These are phyloP conservation scores for Colletotrichum lupini DNA, from an alignment of 2,329 filamentous ascomycete genomes.

Conservation along the genomic window DNA sequence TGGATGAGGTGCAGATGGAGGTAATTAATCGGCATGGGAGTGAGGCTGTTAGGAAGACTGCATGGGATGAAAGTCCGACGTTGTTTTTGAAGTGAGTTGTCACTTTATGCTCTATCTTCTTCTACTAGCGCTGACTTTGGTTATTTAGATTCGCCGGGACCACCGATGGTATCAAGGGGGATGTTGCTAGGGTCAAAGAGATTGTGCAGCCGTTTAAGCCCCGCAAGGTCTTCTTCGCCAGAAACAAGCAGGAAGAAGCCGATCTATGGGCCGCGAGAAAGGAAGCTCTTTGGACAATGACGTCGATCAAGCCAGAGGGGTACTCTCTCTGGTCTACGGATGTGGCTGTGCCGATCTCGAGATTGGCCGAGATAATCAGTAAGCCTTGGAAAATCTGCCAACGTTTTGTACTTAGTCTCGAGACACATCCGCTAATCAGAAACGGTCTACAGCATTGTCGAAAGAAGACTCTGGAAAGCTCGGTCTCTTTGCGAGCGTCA, in stretches of 20 bases:
- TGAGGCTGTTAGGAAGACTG: slow-evolving; percentile 57
- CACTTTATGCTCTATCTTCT: too few relatives aligned
- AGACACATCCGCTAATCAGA: not conserved
- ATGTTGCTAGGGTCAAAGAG: slow-evolving; percentile 67
- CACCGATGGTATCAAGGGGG: slow-evolving; percentile 66
- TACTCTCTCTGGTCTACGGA: slow-evolving; percentile 83
- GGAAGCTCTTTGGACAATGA: slow-evolving; percentile 78
- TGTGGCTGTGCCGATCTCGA: slow-evolving; percentile 80
- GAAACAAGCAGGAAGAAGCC: slow-evolving; percentile 70
- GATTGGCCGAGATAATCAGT: slow-evolving; percentile 75
- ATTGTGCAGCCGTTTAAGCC: slow-evolving; percentile 63
- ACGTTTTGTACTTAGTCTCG: not conserved
- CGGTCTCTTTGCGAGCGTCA: slow-evolving; percentile 73
- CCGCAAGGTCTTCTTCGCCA: slow-evolving; percentile 75
- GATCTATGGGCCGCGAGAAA: slow-evolving; percentile 83
- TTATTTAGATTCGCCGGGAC: slow-evolving; percentile 69
- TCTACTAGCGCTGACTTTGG: too few relatives aligned
- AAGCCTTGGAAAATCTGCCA: not conserved
- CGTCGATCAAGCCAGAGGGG: slow-evolving; percentile 70
- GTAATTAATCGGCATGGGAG: slow-evolving; percentile 74
- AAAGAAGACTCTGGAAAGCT: slow-evolving; percentile 73
- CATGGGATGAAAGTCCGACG: slow-evolving; percentile 76
- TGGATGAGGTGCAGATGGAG: slow-evolving; percentile 74
- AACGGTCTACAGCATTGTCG: slow-evolving; percentile 61
- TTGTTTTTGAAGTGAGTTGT: slow-evolving; percentile 73